Conservation (phyloP, 208 protist species). For the Leishmania mexicana region DNA sequence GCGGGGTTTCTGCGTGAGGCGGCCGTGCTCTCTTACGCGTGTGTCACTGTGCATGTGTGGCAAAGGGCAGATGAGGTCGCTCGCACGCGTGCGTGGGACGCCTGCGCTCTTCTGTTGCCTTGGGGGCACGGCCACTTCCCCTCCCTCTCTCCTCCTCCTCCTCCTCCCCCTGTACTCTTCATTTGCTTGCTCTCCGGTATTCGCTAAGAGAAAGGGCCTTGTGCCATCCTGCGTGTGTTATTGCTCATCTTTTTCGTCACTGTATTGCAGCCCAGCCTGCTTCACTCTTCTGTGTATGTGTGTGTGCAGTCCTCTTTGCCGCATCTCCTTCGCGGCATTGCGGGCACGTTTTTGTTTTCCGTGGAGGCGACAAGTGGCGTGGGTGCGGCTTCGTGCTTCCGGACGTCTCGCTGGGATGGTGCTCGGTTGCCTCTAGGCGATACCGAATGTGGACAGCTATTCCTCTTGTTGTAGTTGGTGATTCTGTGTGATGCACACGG, state of each 20-base stretch:
- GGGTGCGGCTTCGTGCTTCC: background rate
- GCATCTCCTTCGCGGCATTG: background rate
- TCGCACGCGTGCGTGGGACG: background rate
- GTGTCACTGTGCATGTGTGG: background rate
- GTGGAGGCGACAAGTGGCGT: background rate
- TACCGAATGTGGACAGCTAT: background rate
- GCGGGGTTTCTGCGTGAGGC: background rate
- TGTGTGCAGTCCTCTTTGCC: background rate
- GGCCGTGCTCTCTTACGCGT: background rate
- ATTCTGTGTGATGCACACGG: background rate
- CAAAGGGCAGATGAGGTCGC: background rate
- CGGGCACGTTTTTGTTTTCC: background rate
- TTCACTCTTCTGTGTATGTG: too few relatives aligned
- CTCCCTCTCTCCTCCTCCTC: background rate
- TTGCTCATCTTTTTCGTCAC: background rate
- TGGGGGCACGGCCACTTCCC: background rate
- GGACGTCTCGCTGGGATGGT: background rate
- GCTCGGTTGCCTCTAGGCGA: background rate
- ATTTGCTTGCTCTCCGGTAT: background rate
- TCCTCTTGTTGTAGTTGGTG: background rate
- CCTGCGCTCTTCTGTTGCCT: background rate
- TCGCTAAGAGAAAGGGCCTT: background rate
- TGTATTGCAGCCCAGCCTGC: too few relatives aligned
- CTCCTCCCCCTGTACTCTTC: background rate
- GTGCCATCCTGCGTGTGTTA: background rate